Conservation (phyloP, 2,329 filamentous ascomycete genomes). For the Xylariaceae sp. region DNA sequence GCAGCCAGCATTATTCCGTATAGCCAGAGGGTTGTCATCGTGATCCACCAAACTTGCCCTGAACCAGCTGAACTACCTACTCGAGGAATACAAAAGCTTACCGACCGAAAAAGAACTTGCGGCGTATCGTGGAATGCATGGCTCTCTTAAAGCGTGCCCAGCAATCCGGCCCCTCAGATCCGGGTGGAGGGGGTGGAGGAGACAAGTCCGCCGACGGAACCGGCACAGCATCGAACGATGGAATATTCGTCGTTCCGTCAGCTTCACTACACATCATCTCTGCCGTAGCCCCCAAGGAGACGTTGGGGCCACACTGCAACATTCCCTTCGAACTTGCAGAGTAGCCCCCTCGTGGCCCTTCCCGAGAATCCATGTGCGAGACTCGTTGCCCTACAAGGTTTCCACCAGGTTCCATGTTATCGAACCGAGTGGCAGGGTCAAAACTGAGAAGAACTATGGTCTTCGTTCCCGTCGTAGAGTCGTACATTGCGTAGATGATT, state of each 20-base stretch:
- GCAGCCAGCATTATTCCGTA: not conserved
- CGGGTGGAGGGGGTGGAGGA: not conserved
- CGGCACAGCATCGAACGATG: not conserved
- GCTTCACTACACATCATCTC: not conserved
- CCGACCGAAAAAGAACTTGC: slow-evolving; percentile 12
- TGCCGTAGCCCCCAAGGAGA: slow-evolving; percentile 3
- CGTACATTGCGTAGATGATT: slow-evolving; percentile 27
- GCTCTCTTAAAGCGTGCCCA: slow-evolving; percentile 12
- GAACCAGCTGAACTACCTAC: not conserved
- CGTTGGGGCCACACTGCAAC: slow-evolving; percentile 11
- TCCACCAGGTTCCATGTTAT: slow-evolving; percentile 22
- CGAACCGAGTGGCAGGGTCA: slow-evolving; percentile 26
- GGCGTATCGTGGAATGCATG: slow-evolving; percentile 14
- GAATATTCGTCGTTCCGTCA: not conserved
- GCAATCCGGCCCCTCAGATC: not conserved
- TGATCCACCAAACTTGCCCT: not conserved
- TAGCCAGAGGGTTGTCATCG: not conserved
- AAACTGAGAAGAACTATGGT: slow-evolving; percentile 29
- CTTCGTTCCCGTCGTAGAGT: slow-evolving; percentile 19
- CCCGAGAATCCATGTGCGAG: slow-evolving; percentile 2
- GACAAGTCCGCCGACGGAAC: not conserved
- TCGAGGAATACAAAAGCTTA: not conserved
- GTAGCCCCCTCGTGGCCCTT: not conserved
- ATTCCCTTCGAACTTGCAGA: not conserved
- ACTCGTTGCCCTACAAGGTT: slow-evolving; percentile 20